Conservation (phyloP, 768 basidiomycete genomes). For the Pleurotus tuoliensis region DNA sequence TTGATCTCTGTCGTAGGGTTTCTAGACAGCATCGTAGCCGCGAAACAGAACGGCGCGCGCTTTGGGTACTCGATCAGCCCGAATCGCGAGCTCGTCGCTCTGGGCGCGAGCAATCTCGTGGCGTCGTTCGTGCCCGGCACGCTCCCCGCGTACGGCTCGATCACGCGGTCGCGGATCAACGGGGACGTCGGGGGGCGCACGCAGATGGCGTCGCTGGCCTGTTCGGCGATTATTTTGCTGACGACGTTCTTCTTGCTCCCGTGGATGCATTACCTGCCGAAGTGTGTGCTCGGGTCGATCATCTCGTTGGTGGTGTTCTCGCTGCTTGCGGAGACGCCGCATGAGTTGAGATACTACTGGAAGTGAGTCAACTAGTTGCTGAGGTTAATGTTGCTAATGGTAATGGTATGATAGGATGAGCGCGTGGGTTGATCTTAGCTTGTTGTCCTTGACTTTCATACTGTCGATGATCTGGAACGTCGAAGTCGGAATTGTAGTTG, state of each 20-base stretch:
- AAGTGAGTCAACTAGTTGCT: slow-evolving; percentile 39
- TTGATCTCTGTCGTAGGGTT: slow-evolving; percentile 85
- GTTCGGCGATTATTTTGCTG: slow-evolving; percentile 69
- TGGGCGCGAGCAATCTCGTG: slow-evolving; percentile 79
- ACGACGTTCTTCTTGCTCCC: slow-evolving; percentile 90
- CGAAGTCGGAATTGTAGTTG: slow-evolving; percentile 89
- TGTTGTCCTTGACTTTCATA: slow-evolving; percentile 83
- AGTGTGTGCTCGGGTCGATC: slow-evolving; percentile 83
- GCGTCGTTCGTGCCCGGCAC: slow-evolving; percentile 85
- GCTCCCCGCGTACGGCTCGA: slow-evolving; percentile 89
- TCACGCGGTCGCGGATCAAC: slow-evolving; percentile 89
- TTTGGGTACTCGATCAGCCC: slow-evolving; percentile 89
- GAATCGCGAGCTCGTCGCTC: slow-evolving; percentile 92
- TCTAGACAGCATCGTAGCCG: slow-evolving; percentile 91
- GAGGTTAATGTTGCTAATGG: not conserved
- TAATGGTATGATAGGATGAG: slow-evolving; percentile 51
- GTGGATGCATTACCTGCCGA: slow-evolving; percentile 81
- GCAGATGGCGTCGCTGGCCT: slow-evolving; percentile 84
- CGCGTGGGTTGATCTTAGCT: slow-evolving; percentile 88
- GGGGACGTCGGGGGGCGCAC: slow-evolving; percentile 85
- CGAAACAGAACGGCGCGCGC: slow-evolving; percentile 84
- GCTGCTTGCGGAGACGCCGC: slow-evolving; percentile 80
- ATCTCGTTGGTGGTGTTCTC: slow-evolving; percentile 84
- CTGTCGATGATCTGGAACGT: slow-evolving; percentile 88
- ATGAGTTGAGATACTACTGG: slow-evolving; percentile 84